Base-by-base conservation (phyloP, 345 rosid genomes). In the Camelina laxa region DNA sequence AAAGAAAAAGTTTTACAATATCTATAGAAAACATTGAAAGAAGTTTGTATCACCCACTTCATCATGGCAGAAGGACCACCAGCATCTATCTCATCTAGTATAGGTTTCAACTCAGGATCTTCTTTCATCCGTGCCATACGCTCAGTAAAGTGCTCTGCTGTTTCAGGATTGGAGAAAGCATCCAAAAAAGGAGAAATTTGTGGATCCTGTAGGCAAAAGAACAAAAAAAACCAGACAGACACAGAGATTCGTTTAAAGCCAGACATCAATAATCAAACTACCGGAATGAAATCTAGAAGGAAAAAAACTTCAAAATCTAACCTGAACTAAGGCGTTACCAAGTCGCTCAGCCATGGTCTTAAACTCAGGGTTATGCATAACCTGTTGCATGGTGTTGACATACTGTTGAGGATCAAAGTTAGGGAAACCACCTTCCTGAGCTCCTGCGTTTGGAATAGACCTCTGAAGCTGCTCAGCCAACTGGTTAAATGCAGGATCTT, bases 391-490 rank as follows among this genome's bases (percentile, higher is more conserved):
- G 9, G 99, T 95, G 50, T 86, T 62, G 38, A 83, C 77, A 77
- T 95, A 95, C 63, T 90, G 91, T 59, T 90, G 87, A 19, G 90
- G 67, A 70, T 95, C 96, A 72, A 95, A 85, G 79, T 82, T 85
- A 30, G 98, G 97, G 36, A 83, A 35, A 55, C 80, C 62, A 0
- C 84, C 96, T 16, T 85, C 98, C 22, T 57, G 74, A 3, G 85
- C 27, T 27, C 30, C 30, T 60, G 84, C 81, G 66, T 86, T 91
- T 58, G 90, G 93, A 56, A 92, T 82, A 6, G 92, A 84, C 78
- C 88, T 82, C 83, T 88, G 96, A 27, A 95, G 89, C 84, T 92
- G 99, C 88, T 92, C 98, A 24, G 99, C 99, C 90, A 95, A 83
- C 67, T 89, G 87, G 80, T 89, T 95, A 85, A 95, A 95, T 24